Base-by-base conservation (phyloP, 2,329 filamentous ascomycete species). In the Pseudogymnoascus destructans region DNA sequence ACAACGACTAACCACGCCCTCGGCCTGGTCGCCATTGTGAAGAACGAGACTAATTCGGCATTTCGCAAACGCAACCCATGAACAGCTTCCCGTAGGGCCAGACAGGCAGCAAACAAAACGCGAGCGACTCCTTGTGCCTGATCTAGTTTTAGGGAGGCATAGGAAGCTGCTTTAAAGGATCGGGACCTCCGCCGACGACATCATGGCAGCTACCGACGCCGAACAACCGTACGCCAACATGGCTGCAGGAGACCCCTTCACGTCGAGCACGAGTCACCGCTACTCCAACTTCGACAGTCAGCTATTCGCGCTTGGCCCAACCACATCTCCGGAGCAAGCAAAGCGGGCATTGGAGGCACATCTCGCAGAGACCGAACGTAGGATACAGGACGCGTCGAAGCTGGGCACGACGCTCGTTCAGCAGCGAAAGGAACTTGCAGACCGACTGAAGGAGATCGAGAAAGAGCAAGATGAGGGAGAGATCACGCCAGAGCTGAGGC, bases 341-440 rank as follows among this genome's bases (percentile, higher is more conserved):
- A 95, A 88, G 72, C 85, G 87, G 64, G 90, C 90, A 46, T 77
- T 98, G 46, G 86, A 95, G 71, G 89, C 91, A 57, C 93, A 97
- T 72, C 79, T 98, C 54, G 84, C 87, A 62, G 93, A 98, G 71
- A 96, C 92, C 1, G 89, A 95, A 67, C 85, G 90, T 60, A 83
- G 92, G 60, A 84, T 98, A 62, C 87, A 95, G 67, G 91, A 97
- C 70, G 88, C 92, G 5, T 93, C 89, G 25, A 90, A 87, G 68
- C 75, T 98, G 38, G 93, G 93, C 62, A 93, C 86, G 21, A 85
- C 89, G 8, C 79, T 98, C 25, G 82, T 97, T 21, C 82, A 91
- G 63, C 93, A 97, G 74, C 86, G 89, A 64, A 86, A 86, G 69
- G 85, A 95, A 62, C 78, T 98, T 60, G 81, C 83, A 42, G 87